phyloP scores from a whole-genome alignment of 1,139 yeast genomes.

The Yamadazyma triangularis region DNA sequence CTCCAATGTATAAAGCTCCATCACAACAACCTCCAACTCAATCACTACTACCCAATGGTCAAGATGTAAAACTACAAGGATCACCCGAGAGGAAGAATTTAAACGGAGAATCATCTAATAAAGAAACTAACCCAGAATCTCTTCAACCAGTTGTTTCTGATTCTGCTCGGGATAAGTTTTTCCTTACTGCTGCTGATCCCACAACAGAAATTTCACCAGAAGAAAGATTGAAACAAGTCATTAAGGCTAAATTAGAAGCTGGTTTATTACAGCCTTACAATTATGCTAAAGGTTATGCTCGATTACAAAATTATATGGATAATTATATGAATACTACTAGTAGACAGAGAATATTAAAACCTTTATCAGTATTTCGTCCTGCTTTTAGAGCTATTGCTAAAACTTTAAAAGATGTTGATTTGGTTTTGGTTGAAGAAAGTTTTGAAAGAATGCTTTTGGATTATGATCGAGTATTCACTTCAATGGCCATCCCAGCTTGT shows the following conservation, averaged over 20 bases:
- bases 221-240: slow-evolving; percentile 90
- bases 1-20: background rate
- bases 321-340: slow-evolving; percentile 85
- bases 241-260: slow-evolving; percentile 91
- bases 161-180: slow-evolving; percentile 88
- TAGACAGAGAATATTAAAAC: slow-evolving; percentile 82
- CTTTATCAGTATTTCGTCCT: slow-evolving; percentile 82
- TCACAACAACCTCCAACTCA: no score
- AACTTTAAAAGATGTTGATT: slow-evolving; percentile 84
- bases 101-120: no score
- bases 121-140: slow-evolving; percentile 4
- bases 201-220: slow-evolving; percentile 93
- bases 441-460: slow-evolving; percentile 92
- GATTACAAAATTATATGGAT: slow-evolving; percentile 89
- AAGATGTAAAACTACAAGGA: no score
- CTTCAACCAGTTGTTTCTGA: slow-evolving; percentile 57
- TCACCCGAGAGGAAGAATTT: no score
- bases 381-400: slow-evolving; percentile 93
- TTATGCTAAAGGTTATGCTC: slow-evolving; percentile 89
- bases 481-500: slow-evolving; percentile 98
- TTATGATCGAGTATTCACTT: slow-evolving; percentile 91
- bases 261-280: slow-evolving; percentile 91
- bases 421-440: slow-evolving; percentile 88
- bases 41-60: no score
- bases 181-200: slow-evolving; percentile 96